These are phyloP conservation scores for Aspergillus sp. DNA, from an alignment of 2,329 filamentous ascomycete species.

Conservation along the genomic window DNA sequence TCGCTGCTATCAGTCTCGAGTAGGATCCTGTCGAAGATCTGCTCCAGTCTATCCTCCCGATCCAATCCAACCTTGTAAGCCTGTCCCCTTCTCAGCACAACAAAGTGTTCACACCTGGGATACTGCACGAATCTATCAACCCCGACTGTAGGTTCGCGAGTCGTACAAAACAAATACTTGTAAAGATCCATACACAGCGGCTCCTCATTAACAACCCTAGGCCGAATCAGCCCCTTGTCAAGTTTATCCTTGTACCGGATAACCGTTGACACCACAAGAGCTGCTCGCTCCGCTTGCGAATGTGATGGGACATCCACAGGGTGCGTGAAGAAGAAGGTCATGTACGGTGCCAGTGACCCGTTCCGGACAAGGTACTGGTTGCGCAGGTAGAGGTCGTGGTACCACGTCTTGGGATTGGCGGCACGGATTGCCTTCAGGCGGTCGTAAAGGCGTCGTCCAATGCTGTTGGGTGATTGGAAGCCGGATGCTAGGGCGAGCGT, in stretches of 20 bases:
- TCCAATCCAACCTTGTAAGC: background rate
- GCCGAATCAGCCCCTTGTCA: background rate
- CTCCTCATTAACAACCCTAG: background rate
- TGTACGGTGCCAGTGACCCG: background rate
- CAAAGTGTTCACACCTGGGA: background rate
- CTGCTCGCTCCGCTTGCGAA: background rate
- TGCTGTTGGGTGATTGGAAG: background rate
- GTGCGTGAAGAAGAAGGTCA: background rate
- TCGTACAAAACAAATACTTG: background rate
- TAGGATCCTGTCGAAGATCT: background rate
- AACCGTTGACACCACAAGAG: background rate
- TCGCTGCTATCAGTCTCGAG: background rate
- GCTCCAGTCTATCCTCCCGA: background rate
- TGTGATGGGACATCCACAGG: background rate
- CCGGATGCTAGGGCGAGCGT: background rate
- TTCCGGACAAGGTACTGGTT: background rate
- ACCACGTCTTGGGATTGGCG: background rate
- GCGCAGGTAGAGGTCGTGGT: background rate
- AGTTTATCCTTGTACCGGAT: background rate
- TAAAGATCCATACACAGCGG: background rate
- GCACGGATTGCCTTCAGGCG: background rate
- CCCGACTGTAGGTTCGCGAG: background rate
- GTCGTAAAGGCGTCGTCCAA: background rate
- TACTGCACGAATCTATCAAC: background rate
- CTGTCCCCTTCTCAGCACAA: constrained; percentile 2